A percentile compares a stretch with the other conserved stretches of the same genome.
Evolutionary conservation across 78 protist species (phyloP).

Genomic region (Speleostelium caveatum): DNA sequence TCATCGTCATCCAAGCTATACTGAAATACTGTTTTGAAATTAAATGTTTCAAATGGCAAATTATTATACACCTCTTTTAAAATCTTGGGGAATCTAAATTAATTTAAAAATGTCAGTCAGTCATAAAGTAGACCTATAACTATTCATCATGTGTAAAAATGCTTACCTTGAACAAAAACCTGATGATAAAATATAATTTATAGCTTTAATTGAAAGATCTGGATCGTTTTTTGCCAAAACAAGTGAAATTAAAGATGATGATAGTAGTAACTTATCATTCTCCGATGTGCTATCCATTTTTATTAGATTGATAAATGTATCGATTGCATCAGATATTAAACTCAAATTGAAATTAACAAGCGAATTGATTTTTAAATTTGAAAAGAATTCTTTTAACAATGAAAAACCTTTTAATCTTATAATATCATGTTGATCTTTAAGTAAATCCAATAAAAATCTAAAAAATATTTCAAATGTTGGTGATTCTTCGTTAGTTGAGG

Average conservation of each 20-base stretch:
- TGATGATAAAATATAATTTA: slow-evolving; percentile 34
- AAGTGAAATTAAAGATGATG: slow-evolving; percentile 32
- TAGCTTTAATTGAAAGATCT: slow-evolving; percentile 6
- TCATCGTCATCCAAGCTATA: neutral
- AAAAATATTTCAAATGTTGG: slow-evolving; percentile 37
- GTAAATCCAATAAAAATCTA: slow-evolving; percentile 37
- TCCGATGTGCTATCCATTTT: neutral
- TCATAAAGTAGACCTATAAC: neutral
- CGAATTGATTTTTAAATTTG: neutral
- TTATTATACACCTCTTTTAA: slow-evolving; percentile 11
- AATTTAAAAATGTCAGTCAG: neutral
- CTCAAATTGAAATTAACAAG: neutral
- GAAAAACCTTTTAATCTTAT: neutral
- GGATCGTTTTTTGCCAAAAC: slow-evolving; percentile 39
- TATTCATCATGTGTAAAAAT: neutral
- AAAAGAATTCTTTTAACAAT: slow-evolving; percentile 26
- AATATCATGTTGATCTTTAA: slow-evolving; percentile 21
- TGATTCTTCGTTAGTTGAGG: no score
- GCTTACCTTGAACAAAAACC: slow-evolving; percentile 11
- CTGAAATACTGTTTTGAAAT: neutral
- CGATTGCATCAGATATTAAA: neutral
- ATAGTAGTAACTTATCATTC: neutral
- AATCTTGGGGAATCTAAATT: slow-evolving; percentile 39
- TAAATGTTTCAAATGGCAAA: slow-evolving; percentile 35
- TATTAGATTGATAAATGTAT: slow-evolving; percentile 6